Evolutionary conservation across 2,329 filamentous ascomycete genomes (phyloP).

Genomic region (Tolypocladium tundrense): DNA sequence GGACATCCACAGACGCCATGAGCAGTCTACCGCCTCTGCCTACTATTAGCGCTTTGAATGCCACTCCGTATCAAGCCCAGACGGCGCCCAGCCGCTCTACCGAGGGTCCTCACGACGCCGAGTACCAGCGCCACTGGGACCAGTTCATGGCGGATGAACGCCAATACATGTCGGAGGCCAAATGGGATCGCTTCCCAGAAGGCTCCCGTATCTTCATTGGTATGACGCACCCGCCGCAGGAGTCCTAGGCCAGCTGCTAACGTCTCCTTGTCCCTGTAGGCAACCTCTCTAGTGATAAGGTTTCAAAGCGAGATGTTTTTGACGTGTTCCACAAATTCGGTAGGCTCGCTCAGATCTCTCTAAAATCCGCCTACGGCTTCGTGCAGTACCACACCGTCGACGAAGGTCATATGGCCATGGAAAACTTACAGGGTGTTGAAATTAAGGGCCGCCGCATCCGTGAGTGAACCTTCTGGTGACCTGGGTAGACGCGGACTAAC

Average conservation of each 20-base stretch:
- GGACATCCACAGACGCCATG: slow-evolving; percentile 19
- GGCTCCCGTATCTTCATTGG: slow-evolving; percentile 75
- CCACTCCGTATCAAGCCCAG: slow-evolving; percentile 20
- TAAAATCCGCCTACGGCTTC: slow-evolving; percentile 95
- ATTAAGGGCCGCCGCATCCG: slow-evolving; percentile 89
- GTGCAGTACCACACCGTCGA: slow-evolving; percentile 78
- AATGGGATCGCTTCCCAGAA: slow-evolving; percentile 72
- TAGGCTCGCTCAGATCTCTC: slow-evolving; percentile 82
- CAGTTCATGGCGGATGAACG: slow-evolving; percentile 64
- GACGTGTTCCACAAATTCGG: slow-evolving; percentile 81
- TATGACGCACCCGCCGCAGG: slow-evolving; percentile 29
- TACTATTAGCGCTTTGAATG: slow-evolving; percentile 19
- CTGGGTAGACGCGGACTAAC: slow-evolving; percentile 20
- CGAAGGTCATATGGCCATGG: slow-evolving; percentile 66
- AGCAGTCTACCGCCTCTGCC: slow-evolving; percentile 18
- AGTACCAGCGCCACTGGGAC: slow-evolving; percentile 60
- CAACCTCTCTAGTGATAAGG: slow-evolving; percentile 85
- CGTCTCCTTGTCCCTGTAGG: slow-evolving; percentile 38
- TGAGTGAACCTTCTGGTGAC: slow-evolving; percentile 37
- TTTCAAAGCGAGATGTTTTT: slow-evolving; percentile 89
- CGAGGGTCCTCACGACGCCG: slow-evolving; percentile 24
- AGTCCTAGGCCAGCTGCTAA: slow-evolving; percentile 8
- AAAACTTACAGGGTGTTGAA: slow-evolving; percentile 67
- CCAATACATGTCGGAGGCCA: slow-evolving; percentile 64
- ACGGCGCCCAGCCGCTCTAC: slow-evolving; percentile 13